These are phyloP conservation scores for Phytopythium helicoides DNA, from an alignment of 352 stramenopile genomes.

Conservation along the genomic window DNA sequence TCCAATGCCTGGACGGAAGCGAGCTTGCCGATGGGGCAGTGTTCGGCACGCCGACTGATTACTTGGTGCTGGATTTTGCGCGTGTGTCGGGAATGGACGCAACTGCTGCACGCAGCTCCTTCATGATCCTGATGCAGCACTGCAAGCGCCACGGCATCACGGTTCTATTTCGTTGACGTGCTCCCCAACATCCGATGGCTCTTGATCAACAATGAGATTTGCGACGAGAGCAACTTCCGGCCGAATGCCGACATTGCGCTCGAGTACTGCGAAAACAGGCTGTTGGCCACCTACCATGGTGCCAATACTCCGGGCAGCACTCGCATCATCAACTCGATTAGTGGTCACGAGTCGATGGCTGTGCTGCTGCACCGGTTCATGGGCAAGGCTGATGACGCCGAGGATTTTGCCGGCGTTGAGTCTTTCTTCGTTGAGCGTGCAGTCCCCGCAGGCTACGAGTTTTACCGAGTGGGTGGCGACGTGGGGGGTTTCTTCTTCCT, in stretches of 20 bases:
- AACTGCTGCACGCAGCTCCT: slow-evolving; percentile 73
- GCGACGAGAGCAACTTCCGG: slow-evolving; percentile 58
- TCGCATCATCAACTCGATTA: slow-evolving; percentile 11
- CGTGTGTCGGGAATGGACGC: slow-evolving; percentile 88
- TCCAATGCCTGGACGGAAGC: slow-evolving; percentile 75
- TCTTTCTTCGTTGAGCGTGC: slow-evolving; percentile 58
- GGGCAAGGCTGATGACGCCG: slow-evolving; percentile 63
- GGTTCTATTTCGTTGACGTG: slow-evolving; percentile 67
- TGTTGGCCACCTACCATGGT: slow-evolving; percentile 35
- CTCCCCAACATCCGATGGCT: slow-evolving; percentile 66
- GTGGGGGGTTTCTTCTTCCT: slow-evolving; percentile 78
- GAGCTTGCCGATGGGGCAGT: neutral
- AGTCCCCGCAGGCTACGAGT: slow-evolving; percentile 56
- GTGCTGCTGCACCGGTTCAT: slow-evolving; percentile 80
- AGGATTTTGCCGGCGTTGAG: slow-evolving; percentile 63
- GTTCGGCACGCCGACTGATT: slow-evolving; percentile 45
- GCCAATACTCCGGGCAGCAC: slow-evolving; percentile 24
- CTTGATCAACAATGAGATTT: slow-evolving; percentile 75
- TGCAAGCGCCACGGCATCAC: slow-evolving; percentile 69
- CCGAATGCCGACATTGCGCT: slow-evolving; percentile 69
- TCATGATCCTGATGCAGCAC: slow-evolving; percentile 83
- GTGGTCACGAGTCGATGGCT: slow-evolving; percentile 51
- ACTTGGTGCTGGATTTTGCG: slow-evolving; percentile 88
- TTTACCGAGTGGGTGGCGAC: slow-evolving; percentile 67
- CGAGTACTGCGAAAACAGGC: slow-evolving; percentile 73